Base-by-base conservation (phyloP, 2,329 filamentous ascomycete species). In the Calonectria fujianensis region DNA sequence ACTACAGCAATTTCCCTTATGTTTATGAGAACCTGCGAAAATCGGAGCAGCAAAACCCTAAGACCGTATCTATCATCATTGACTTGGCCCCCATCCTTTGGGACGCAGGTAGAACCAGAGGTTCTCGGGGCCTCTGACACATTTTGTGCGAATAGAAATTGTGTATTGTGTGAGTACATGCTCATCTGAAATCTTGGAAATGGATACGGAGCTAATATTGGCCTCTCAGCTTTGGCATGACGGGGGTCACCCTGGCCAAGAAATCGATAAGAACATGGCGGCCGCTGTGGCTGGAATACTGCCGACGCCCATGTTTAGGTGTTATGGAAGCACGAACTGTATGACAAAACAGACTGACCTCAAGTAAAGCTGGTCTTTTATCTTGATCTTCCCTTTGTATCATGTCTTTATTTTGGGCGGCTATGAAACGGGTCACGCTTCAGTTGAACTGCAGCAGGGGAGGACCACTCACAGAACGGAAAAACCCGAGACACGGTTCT, bases 181-280 rank as follows among this genome's bases (percentile, higher is more conserved):
- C 27, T 20, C 14, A 10, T n/a, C 8, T 4, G 5, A 1, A 24
- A n/a, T 2, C 0, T 20, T 13, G 20, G 18, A 8, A 5, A 16
- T 6, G 3, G 0, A 16, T n/a, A 13, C 5, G 16, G 1, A 59
- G 54, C 32, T 59, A 59, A 59, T 29, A 24, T 13, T 14, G 20
- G 8, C 14, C 13, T 11, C 37, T 5, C 20, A 59, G 54, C 54
- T 59, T 59, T 59, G 54, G 54, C 37, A 59, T 5, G 54, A 59
- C 13, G 32, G 32, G 32, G 54, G 37, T 16, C 54, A 59, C 20
- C 54, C 54, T 16, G 54, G 18, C 20, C 54, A 59, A 9, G 54
- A 59, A 37, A 59, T 59, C n/a, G 54, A 59, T 31, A 35, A 24
- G 32, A 31, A 37, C 35, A 16, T 59, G n/a, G 54, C 54, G 35